phyloP scores from a whole-genome alignment of 352 stramenopile genomes.

The Globisporangium uncinulatum region DNA sequence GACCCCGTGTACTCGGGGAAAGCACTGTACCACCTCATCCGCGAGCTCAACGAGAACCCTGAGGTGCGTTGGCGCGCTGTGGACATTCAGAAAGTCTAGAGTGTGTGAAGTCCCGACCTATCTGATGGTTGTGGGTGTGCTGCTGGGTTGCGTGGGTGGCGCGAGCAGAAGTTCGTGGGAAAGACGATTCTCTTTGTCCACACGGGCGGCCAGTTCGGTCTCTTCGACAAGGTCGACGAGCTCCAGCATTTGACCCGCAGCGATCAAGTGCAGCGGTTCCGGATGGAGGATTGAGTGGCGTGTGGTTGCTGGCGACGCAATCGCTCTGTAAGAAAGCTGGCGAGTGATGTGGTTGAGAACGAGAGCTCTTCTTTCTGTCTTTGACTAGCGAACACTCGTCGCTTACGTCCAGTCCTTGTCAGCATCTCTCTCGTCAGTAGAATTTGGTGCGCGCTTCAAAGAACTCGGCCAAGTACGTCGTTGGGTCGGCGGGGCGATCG shows the following conservation, averaged over 20 bases:
- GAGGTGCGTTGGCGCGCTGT: conserved; percentile 16
- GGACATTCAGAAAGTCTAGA: neutral
- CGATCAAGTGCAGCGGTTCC: conserved; percentile 50
- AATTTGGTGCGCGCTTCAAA: conserved; percentile 69
- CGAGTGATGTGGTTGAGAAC: neutral
- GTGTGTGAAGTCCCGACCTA: neutral
- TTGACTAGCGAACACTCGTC: too few relatives aligned
- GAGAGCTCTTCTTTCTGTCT: neutral
- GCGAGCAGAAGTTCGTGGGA: conserved; percentile 64
- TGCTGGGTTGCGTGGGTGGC: neutral
- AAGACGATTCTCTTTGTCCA: conserved; percentile 89
- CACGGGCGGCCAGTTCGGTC: conserved; percentile 86
- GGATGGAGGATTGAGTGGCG: conserved; percentile 32
- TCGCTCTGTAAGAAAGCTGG: neutral
- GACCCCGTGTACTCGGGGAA: conserved; percentile 88
- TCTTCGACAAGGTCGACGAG: conserved; percentile 89
- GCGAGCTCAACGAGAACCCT: conserved; percentile 62
- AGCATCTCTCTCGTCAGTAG: conserved; percentile 20
- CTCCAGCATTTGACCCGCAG: conserved; percentile 49
- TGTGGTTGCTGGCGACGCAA: neutral
- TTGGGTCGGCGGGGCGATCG: conserved; percentile 47
- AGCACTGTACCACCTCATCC: conserved; percentile 76
- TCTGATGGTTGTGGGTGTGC: neutral
- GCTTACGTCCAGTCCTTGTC: too few relatives aligned
- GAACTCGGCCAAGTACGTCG: conserved; percentile 53